A percentile compares a stretch with the other conserved stretches of the same genome.
Conservation (phyloP, 805 yeast genomes). For the Scheffersomyces stipitis region DNA sequence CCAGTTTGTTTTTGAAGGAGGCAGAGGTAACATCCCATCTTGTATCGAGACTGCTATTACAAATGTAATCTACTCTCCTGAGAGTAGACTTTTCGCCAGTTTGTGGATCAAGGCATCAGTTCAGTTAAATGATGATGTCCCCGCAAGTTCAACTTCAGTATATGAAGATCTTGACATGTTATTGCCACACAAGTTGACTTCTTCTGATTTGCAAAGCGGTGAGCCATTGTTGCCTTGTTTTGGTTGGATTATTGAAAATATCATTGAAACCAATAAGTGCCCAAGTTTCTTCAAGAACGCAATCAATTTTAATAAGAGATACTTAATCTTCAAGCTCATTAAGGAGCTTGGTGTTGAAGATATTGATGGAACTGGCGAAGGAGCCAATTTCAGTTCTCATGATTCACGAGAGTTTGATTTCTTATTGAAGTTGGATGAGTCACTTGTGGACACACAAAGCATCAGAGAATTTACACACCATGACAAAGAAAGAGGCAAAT, state of each 20-base stretch:
- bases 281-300: constrained; percentile 73
- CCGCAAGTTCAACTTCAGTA: constrained; percentile 1
- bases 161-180: constrained; percentile 31
- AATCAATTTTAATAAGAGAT: constrained; percentile 79
- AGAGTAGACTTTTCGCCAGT: constrained; percentile 64
- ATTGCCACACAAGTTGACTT: constrained; percentile 28
- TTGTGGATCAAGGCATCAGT: constrained; percentile 67
- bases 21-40: constrained; percentile 57
- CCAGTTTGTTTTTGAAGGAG: constrained; percentile 41
- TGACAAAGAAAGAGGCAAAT: constrained; percentile 23
- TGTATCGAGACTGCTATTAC: constrained; percentile 78
- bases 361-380: constrained; percentile 17
- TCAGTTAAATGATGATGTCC: constrained; percentile 17
- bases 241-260: constrained; percentile 86
- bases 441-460: constrained; percentile 29
- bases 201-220: constrained; percentile 25
- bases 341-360: constrained; percentile 42
- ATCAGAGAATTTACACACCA: constrained; percentile 34
- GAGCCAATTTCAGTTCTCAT: constrained; percentile 23
- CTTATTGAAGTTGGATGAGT: constrained; percentile 47
- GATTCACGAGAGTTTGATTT: constrained; percentile 51
- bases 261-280: constrained; percentile 60
- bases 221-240: constrained; percentile 75
- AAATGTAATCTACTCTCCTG: constrained; percentile 77
- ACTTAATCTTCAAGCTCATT: constrained; percentile 37